phyloP scores from a whole-genome alignment of 768 basidiomycete genomes.

The Leccinum rimulosum region DNA sequence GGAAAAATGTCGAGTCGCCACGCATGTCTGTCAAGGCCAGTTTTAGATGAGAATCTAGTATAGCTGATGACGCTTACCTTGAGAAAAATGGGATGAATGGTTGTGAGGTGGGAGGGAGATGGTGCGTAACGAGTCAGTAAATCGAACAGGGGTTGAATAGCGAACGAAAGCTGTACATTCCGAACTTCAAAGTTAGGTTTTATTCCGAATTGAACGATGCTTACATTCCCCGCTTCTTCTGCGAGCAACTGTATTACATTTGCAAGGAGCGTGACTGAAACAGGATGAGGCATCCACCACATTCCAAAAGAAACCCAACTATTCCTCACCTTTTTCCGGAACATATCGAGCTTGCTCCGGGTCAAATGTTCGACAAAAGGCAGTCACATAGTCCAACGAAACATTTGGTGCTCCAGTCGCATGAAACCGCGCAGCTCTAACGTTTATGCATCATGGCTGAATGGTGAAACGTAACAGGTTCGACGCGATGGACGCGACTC shows the following conservation, averaged over 20 bases:
- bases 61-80: conserved; percentile 39
- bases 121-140: conserved; percentile 65
- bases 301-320: neutral
- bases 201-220: conserved; percentile 19
- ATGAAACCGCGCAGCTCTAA: conserved; percentile 59
- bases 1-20: conserved; percentile 49
- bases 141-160: conserved; percentile 56
- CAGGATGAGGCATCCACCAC: conserved; percentile 3
- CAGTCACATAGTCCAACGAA: conserved; percentile 40
- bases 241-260: conserved; percentile 58
- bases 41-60: neutral
- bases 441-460: neutral
- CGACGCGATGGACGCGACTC: conserved; percentile 26
- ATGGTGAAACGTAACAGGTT: neutral
- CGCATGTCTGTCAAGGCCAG: conserved; percentile 49
- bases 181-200: conserved; percentile 18
- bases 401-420: conserved; percentile 39
- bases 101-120: conserved; percentile 56
- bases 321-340: conserved; percentile 61
- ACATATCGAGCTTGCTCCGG: conserved; percentile 63
- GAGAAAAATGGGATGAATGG: conserved; percentile 68
- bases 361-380: conserved; percentile 63
- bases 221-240: conserved; percentile 48
- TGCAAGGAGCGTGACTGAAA: conserved; percentile 62
- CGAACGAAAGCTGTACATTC: conserved; percentile 37